Conservation (phyloP, 176 grass and related monocot species). For the Raddia guianensis region DNA sequence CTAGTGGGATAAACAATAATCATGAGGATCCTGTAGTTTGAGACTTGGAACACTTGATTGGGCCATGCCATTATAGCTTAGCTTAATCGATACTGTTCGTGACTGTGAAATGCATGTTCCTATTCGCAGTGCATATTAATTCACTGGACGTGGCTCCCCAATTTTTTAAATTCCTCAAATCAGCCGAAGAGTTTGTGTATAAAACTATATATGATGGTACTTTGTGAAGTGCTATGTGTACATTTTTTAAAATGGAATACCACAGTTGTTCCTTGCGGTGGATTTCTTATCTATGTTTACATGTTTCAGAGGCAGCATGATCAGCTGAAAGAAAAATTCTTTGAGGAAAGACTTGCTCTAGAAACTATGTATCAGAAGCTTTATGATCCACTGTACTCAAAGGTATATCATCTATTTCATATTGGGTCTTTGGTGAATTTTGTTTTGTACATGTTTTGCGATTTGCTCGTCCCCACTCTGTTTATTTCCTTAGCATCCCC, state of each 20-base stretch:
- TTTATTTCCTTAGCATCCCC: neutral
- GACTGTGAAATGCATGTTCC: no score
- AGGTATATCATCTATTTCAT: constrained; percentile 37
- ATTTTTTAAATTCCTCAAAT: neutral
- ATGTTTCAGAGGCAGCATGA: constrained; percentile 50
- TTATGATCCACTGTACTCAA: constrained; percentile 57
- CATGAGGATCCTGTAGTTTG: no score
- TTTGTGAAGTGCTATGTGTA: neutral
- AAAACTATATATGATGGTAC: neutral
- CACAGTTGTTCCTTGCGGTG: no score
- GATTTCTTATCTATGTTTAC: no score
- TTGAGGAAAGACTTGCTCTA: constrained; percentile 54
- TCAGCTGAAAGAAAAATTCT: constrained; percentile 50
- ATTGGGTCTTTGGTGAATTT: neutral
- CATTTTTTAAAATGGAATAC: no score
- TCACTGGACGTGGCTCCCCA: neutral
- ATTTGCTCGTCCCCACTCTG: neutral
- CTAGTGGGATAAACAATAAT: neutral
- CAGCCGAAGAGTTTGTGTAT: neutral
- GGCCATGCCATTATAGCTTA: no score
- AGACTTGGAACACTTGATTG: no score
- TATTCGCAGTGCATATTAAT: neutral
- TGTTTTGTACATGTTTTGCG: neutral
- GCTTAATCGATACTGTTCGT: no score
- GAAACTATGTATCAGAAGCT: constrained; percentile 66